phyloP scores from a whole-genome alignment of 208 protist species.

The Trypanosoma mega region DNA sequence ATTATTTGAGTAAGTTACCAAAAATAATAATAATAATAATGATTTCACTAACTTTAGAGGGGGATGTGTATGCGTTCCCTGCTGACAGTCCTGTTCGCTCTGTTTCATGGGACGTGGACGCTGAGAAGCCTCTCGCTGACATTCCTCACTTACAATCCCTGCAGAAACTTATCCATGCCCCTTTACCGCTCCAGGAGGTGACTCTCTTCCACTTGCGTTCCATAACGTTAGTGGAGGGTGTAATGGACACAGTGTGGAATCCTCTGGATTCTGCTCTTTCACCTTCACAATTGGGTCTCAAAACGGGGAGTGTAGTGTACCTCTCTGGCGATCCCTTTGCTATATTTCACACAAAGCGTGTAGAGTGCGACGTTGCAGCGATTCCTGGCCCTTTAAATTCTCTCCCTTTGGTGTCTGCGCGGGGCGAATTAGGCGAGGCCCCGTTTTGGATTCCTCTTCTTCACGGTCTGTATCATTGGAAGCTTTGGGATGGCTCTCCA shows the following conservation, averaged over 20 bases:
- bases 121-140: not conserved
- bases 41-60: slow-evolving; percentile 1
- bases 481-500: not conserved
- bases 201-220: not conserved
- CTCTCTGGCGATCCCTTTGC: slow-evolving; percentile 1
- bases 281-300: not conserved
- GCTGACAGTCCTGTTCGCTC: not conserved
- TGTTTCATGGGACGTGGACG: slow-evolving; percentile 8
- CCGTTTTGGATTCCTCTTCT: slow-evolving; percentile 12
- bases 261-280: not conserved
- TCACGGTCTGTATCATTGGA: not conserved
- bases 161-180: not conserved
- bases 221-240: not conserved
- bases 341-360: not conserved
- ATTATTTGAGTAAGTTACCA: not conserved
- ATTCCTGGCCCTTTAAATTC: no score
- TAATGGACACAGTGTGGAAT: not conserved
- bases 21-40: not conserved
- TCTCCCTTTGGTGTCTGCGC: no score
- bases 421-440: not conserved
- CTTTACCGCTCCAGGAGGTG: not conserved
- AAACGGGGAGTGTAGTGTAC: not conserved
- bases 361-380: no score
- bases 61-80: slow-evolving; percentile 3
- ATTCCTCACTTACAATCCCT: not conserved